These are phyloP conservation scores for Wallacemonas rigidus DNA, from an alignment of 208 protist species.

Conservation along the genomic window DNA sequence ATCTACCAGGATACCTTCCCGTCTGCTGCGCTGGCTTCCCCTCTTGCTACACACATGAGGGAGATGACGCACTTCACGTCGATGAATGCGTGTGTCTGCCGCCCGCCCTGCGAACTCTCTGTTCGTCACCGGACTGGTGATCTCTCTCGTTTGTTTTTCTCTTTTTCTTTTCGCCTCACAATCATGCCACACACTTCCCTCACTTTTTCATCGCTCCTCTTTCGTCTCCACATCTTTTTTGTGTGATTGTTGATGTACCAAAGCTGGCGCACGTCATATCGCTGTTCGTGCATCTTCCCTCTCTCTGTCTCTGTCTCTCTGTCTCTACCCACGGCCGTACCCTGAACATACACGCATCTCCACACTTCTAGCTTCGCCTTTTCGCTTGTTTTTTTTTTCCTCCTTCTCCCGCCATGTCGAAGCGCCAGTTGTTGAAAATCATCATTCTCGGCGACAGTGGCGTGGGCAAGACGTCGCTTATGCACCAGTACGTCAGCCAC, in stretches of 20 bases:
- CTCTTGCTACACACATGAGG: background rate
- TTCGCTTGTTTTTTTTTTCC: background rate
- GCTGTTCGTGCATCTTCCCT: background rate
- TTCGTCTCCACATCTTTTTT: background rate
- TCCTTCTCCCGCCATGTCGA: constrained; percentile 16
- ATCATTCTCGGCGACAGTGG: constrained; percentile 94
- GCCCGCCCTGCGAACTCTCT: no score
- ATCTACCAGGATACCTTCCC: background rate
- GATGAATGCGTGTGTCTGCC: no score
- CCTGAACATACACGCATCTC: constrained; percentile 2
- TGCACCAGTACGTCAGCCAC: constrained; percentile 92
- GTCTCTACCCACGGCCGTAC: background rate
- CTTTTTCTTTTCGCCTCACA: background rate
- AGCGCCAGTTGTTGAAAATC: constrained; percentile 93
- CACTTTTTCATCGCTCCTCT: background rate
- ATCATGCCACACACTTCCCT: background rate
- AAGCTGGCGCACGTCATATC: background rate
- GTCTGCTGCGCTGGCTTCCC: background rate
- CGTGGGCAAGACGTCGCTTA: constrained; percentile 92
- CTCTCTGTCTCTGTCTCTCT: background rate
- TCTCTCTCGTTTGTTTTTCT: background rate
- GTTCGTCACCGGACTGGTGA: background rate
- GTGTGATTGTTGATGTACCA: background rate
- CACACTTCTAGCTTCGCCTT: background rate
- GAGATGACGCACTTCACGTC: background rate